Base-by-base conservation (phyloP, 345 rosid genomes). In the Linum usitatissimum region DNA sequence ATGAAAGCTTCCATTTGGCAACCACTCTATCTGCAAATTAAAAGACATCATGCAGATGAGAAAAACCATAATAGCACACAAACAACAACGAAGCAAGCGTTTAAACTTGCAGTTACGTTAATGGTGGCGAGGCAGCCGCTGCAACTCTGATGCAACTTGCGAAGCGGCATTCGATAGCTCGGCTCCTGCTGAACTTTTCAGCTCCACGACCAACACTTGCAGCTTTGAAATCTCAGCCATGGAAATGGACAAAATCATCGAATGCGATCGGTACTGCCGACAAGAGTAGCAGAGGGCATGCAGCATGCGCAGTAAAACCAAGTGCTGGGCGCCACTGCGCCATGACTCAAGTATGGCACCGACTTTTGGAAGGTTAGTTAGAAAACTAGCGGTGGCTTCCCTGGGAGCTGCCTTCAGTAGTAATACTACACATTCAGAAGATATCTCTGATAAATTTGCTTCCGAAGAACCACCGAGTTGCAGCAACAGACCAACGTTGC, bases 351-450 rank as follows among this genome's bases (percentile, higher is more conserved):
- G 88, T 63, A 93, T 76, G 0, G 68, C 71, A 30, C 75, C 77
- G 55, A 88, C 84, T 80, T 80, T 93, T 6, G 82, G 67, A 69
- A 93, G 96, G 74, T 85, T 87, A 69, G 97, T 84, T 49, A 93
- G 77, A 67, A 93, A 82, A 28, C 96, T 82, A 12, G 85, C 84
- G 21, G 94, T 83, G 67, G 91, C 97, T 79, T 93, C 99, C 70
- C 99, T 84, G 9, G 94, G 91, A 75, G 94, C 91, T 18, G 81
- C 94, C 85, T 77, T 90, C 65, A 87, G 80, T 57, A 90, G 65
- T 64, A 90, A 62, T 6, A 84, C 77, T 31, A 87, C 80, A 21
- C 99, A 93, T 64, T 93, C 97, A 23, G 99, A 93, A 49, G 99
- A 91, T 21, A 81, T 70, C 51, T 86, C 92, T 1, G 90, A 77